Evolutionary conservation across 371 early-diverging fungal species (phyloP).

Genomic region (Entomophthora muscae): DNA sequence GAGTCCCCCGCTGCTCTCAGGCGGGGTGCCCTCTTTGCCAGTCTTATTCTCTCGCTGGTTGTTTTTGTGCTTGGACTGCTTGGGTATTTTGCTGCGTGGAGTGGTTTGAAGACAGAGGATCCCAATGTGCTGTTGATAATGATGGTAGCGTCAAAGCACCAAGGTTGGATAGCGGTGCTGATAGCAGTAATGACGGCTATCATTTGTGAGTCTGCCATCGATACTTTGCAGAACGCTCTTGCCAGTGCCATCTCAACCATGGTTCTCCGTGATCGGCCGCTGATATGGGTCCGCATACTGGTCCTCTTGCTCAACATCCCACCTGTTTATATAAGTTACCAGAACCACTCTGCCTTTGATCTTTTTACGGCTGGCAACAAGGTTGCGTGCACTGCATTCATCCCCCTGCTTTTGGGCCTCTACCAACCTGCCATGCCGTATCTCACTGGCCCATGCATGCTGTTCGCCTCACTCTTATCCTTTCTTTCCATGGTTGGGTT

Average conservation of each 20-base stretch:
- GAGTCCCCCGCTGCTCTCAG: constrained; percentile 22
- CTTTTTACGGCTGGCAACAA: constrained; percentile 32
- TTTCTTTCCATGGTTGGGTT: background rate
- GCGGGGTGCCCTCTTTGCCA: constrained; percentile 22
- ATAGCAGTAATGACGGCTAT: constrained; percentile 22
- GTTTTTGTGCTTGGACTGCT: constrained; percentile 35
- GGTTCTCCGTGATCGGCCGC: constrained; percentile 20
- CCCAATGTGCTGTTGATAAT: constrained; percentile 24
- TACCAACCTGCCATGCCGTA: background rate
- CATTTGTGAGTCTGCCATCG: constrained; percentile 35
- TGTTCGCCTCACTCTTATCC: background rate
- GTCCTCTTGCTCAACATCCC: constrained; percentile 34
- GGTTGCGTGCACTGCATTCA: constrained; percentile 22
- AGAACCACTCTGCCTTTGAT: constrained; percentile 21
- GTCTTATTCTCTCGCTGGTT: constrained; percentile 18
- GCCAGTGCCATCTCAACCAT: constrained; percentile 26
- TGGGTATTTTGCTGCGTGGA: constrained; percentile 31
- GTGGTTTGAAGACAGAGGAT: constrained; percentile 16
- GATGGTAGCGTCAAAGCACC: constrained; percentile 15
- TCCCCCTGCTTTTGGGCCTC: constrained; percentile 31
- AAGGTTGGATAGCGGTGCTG: constrained; percentile 20
- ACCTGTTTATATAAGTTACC: constrained; percentile 20
- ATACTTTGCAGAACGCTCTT: constrained; percentile 33
- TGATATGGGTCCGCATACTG: constrained; percentile 22
- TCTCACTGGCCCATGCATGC: background rate